Percentiles rank a stretch among this genome's conserved stretches.
Conservation (phyloP, 1,284 basidiomycete species). For the Wolfiporia cocos region DNA sequence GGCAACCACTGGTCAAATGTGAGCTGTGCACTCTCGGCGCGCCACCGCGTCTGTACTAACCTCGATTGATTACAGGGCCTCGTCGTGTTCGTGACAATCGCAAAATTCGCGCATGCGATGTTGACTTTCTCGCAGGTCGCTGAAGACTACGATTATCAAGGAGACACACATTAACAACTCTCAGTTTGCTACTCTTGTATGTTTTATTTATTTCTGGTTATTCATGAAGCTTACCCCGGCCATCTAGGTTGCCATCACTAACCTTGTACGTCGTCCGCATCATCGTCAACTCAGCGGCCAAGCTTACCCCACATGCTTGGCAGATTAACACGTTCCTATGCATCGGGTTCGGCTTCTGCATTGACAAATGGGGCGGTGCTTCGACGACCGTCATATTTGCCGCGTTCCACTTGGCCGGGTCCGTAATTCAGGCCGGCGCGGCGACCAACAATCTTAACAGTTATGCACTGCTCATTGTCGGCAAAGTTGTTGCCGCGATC, state of each 20-base stretch:
- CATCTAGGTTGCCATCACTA: conserved; percentile 33
- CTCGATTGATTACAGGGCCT: conserved; percentile 23
- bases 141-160: conserved; percentile 40
- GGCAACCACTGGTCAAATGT: conserved; percentile 44
- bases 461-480: conserved; percentile 35
- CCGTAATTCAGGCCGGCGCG: conserved; percentile 34
- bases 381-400: conserved; percentile 32
- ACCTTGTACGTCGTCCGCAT: conserved; percentile 26
- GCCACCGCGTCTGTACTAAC: not conserved
- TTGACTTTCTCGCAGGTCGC: conserved; percentile 18
- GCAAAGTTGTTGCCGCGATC: conserved; percentile 38
- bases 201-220: not conserved
- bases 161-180: conserved; percentile 40
- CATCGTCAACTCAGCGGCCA: not conserved
- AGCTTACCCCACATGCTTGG: not conserved
- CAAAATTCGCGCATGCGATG: conserved; percentile 1
- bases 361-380: conserved; percentile 38
- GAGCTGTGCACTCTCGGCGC: conserved; percentile 5
- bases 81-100: conserved; percentile 27
- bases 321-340: conserved; percentile 40
- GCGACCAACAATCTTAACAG: conserved; percentile 35
- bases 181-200: conserved; percentile 36
- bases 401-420: conserved; percentile 28
- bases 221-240: not conserved
- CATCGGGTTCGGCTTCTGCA: conserved; percentile 35